phyloP scores from a whole-genome alignment of 768 basidiomycete species.

The Phanerochaete sordida region DNA sequence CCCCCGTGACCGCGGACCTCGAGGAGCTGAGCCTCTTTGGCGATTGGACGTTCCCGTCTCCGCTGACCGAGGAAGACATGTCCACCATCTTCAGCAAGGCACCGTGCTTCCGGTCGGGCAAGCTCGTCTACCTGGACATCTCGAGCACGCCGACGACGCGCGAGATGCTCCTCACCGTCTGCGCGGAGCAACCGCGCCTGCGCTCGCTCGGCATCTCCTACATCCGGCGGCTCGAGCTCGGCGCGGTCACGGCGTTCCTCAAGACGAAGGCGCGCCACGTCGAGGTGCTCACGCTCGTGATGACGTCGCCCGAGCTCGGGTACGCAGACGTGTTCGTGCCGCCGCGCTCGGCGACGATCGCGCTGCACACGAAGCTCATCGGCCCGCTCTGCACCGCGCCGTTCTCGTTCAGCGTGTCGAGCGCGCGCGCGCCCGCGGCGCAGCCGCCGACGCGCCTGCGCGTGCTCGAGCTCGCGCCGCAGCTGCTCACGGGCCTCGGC shows the following conservation, averaged over 20 bases:
- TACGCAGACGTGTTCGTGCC: slow-evolving; percentile 39
- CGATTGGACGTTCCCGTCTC: slow-evolving; percentile 77
- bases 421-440: slow-evolving; percentile 26
- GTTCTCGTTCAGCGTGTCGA: slow-evolving; percentile 56
- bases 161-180: slow-evolving; percentile 44
- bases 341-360: slow-evolving; percentile 66
- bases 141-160: slow-evolving; percentile 76
- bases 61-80: slow-evolving; percentile 66
- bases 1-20: slow-evolving; percentile 58
- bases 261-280: slow-evolving; percentile 64
- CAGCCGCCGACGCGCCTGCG: slow-evolving; percentile 68
- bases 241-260: slow-evolving; percentile 66
- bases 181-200: slow-evolving; percentile 65
- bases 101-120: slow-evolving; percentile 74
- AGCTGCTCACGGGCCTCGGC: slow-evolving; percentile 68
- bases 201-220: slow-evolving; percentile 90
- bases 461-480: slow-evolving; percentile 80
- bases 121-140: slow-evolving; percentile 84
- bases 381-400: slow-evolving; percentile 78
- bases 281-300: slow-evolving; percentile 81
- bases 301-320: slow-evolving; percentile 74
- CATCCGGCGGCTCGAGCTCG: slow-evolving; percentile 68
- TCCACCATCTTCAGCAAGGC: slow-evolving; percentile 62
- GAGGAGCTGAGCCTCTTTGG: slow-evolving; percentile 87
- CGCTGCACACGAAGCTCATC: slow-evolving; percentile 75